Base-by-base conservation (phyloP, 1,139 yeast species). In the Sugiyamaella paludigena region DNA sequence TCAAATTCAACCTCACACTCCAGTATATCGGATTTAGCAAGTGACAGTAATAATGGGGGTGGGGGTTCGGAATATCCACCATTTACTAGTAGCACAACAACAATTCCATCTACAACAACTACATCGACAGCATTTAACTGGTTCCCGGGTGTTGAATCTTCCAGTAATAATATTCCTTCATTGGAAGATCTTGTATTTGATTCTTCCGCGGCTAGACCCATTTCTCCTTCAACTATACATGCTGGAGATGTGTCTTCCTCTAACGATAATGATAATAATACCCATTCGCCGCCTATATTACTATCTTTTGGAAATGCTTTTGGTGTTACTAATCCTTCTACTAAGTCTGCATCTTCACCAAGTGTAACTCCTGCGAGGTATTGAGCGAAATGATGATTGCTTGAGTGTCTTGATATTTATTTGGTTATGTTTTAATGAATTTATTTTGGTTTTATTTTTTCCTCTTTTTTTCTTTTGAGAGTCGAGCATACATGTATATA, bases 1-100 rank as follows among this genome's bases (percentile, higher is more conserved):
- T 43, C 47, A 2, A 43, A 43, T 26, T 43, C 47, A 2, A 43
- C 47, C 3, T 43, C 47, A 4, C 30, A 31, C 13, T 43, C 47
- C 5, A 43, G 47, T 37, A 43, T 43, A 3, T 43, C 47, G 10
- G 47, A 43, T 24, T 31, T 43, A 12, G 29, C 12, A 15, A 39
- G 35, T 12, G 45, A 42, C 5, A 19, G 24, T 19, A 19, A 5
- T 12, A n/a, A n/a, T n/a, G n/a, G n/a, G n/a, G n/a, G n/a, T n/a
- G n/a, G n/a, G n/a, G n/a, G n/a, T n/a, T n/a, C n/a, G n/a, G 45
- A 42, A 19, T 42, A 27, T 36, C 28, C 40, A 19, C 40, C 45
- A 4, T 24, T 30, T 9, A 35, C 31, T 29, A 15, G 35, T 4
- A 34, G 24, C 11, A 29, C 5, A 12, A n/a, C 15, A 31, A 35